Conservation (phyloP, 2,329 filamentous ascomycete genomes). For the Chaetomiaceae sp. region DNA sequence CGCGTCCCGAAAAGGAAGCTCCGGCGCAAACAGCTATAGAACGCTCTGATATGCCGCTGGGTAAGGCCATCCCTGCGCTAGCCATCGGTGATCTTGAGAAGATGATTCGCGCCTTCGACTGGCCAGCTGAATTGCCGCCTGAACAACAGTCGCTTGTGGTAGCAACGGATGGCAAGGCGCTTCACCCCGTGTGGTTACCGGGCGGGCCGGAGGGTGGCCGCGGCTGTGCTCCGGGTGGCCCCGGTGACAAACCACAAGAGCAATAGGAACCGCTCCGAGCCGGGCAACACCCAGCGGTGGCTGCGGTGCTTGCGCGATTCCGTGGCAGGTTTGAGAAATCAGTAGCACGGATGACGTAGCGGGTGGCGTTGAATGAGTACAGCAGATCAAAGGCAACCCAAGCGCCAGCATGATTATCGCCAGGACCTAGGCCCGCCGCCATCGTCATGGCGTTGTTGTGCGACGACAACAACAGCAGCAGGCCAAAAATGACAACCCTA, state of each 20-base stretch:
- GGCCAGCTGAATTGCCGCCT: background rate
- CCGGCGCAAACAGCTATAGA: background rate
- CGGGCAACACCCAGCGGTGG: background rate
- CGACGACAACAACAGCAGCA: too few species aligned
- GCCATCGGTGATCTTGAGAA: background rate
- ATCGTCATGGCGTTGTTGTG: background rate
- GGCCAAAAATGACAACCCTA: background rate
- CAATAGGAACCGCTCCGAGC: background rate
- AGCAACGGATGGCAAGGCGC: background rate
- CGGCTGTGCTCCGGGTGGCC: constrained; percentile 2
- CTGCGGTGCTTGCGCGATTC: background rate
- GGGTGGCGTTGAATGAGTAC: background rate
- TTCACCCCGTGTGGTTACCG: background rate
- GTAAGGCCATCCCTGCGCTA: background rate
- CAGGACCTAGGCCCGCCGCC: too few species aligned
- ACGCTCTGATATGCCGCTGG: background rate
- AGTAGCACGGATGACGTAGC: constrained; percentile 4
- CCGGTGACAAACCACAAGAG: background rate
- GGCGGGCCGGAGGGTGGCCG: background rate
- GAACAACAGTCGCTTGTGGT: background rate
- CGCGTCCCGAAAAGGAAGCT: constrained; percentile 7
- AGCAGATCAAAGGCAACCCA: background rate
- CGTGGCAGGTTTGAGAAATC: background rate
- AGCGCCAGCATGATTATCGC: background rate
- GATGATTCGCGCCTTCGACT: background rate